Evolutionary conservation across 192 early-diverging fungal species (phyloP).

Genomic region (Coemansia reversa): DNA sequence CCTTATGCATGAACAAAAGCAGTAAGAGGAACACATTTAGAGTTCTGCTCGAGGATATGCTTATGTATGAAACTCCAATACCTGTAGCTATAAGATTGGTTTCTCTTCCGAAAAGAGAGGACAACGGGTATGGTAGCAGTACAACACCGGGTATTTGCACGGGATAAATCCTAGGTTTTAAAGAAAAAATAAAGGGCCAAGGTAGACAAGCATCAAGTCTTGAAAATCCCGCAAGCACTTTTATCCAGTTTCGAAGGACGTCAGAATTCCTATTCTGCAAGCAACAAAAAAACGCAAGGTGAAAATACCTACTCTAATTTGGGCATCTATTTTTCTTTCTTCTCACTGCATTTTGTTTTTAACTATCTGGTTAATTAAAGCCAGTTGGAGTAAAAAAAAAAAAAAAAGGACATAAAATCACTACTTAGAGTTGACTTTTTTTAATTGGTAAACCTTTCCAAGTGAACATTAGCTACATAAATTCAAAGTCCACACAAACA

Average conservation of each 20-base stretch:
- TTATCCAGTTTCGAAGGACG: neutral
- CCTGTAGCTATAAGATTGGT: too few relatives aligned
- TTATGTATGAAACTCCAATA: too few relatives aligned
- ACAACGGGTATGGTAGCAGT: neutral
- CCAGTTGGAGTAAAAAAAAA: neutral
- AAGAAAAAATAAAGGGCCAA: neutral
- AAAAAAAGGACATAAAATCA: neutral
- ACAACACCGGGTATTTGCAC: neutral
- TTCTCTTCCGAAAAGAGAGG: neutral
- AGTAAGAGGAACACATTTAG: too few relatives aligned
- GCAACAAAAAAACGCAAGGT: neutral
- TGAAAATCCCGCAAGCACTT: neutral
- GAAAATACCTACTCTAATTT: neutral
- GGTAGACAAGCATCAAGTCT: neutral
- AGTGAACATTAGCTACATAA: neutral
- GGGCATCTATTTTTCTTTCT: neutral
- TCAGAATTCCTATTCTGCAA: neutral
- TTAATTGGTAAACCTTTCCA: neutral
- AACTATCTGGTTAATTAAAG: neutral
- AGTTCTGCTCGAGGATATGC: too few relatives aligned
- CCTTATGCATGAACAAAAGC: too few relatives aligned
- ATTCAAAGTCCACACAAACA: neutral
- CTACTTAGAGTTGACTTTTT: neutral
- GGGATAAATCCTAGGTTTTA: neutral
- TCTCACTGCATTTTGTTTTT: constrained; percentile 4